A percentile compares a stretch with the other conserved stretches of the same genome.
phyloP scores from a whole-genome alignment of 345 rosid genomes.

The Salix dunnii region DNA sequence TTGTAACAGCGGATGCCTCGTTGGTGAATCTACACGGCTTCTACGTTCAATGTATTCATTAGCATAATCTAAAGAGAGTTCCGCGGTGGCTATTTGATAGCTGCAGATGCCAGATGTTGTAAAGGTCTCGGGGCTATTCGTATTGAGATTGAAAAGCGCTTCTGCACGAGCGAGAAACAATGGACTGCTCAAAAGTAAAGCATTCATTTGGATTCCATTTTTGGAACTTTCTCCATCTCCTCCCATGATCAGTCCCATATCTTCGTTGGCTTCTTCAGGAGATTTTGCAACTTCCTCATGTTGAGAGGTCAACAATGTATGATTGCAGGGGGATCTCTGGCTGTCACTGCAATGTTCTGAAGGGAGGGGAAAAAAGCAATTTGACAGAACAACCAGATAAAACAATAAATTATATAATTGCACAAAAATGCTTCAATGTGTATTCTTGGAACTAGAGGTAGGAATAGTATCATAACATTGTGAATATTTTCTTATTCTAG shows the following conservation, averaged over 20 bases:
- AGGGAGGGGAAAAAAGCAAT: not conserved
- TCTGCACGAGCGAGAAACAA: conserved; percentile 48
- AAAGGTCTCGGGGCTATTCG: conserved; percentile 15
- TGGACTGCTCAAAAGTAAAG: conserved; percentile 43
- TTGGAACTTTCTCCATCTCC: conserved; percentile 14
- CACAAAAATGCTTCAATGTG: no score
- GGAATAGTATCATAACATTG: no score
- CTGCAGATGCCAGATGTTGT: conserved; percentile 10
- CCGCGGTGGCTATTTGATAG: conserved; percentile 19
- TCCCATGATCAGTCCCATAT: not conserved
- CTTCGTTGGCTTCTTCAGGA: conserved; percentile 13
- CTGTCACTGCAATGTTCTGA: conserved; percentile 32
- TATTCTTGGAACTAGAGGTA: no score
- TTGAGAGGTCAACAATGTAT: conserved; percentile 13
- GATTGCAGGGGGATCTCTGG: conserved; percentile 30
- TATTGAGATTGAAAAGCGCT: conserved; percentile 43
- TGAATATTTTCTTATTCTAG: no score
- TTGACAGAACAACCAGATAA: not conserved
- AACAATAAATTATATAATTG: not conserved
- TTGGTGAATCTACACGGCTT: conserved; percentile 42
- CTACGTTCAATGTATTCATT: conserved; percentile 52
- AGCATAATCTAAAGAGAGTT: conserved; percentile 59
- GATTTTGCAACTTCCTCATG: conserved; percentile 3
- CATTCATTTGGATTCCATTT: conserved; percentile 26
- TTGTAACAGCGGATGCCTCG: conserved; percentile 18